These are phyloP conservation scores for Tieghemiomyces parasiticus DNA, from an alignment of 192 early-diverging fungal species.

Conservation along the genomic window DNA sequence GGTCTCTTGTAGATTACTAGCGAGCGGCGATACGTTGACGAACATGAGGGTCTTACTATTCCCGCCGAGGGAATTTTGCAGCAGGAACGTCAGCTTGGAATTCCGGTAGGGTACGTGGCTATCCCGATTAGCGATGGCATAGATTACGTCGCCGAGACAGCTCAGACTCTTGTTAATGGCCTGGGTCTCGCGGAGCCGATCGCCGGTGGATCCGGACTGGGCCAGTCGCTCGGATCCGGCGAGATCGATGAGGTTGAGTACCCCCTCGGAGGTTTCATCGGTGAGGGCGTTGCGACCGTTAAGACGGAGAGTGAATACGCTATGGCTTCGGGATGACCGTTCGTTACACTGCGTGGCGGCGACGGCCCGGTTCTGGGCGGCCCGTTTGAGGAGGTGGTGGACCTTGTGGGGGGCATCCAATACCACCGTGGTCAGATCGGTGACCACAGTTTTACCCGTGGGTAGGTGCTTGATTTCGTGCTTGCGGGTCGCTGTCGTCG, in stretches of 20 bases:
- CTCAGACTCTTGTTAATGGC: slow-evolving; percentile 93
- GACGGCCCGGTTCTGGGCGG: slow-evolving; percentile 71
- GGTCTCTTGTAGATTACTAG: slow-evolving; percentile 66
- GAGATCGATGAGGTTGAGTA: slow-evolving; percentile 86
- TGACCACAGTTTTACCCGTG: slow-evolving; percentile 61
- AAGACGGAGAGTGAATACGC: slow-evolving; percentile 79
- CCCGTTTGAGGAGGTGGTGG: slow-evolving; percentile 50
- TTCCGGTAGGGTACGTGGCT: slow-evolving; percentile 86
- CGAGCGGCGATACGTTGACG: slow-evolving; percentile 85
- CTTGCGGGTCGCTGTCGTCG: slow-evolving; percentile 34
- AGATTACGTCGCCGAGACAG: slow-evolving; percentile 83
- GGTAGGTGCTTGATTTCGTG: slow-evolving; percentile 75
- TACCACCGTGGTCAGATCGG: slow-evolving; percentile 51
- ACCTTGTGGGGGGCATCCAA: slow-evolving; percentile 64
- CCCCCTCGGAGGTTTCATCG: slow-evolving; percentile 51
- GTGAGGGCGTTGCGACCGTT: slow-evolving; percentile 58
- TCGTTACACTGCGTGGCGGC: slow-evolving; percentile 89
- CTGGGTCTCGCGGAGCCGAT: slow-evolving; percentile 81
- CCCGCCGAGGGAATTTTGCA: slow-evolving; percentile 54
- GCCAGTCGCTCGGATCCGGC: slow-evolving; percentile 87
- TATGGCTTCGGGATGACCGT: slow-evolving; percentile 82
- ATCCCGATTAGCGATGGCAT: slow-evolving; percentile 59
- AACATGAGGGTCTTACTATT: slow-evolving; percentile 98
- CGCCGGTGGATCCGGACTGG: slow-evolving; percentile 66
- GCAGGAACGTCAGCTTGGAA: slow-evolving; percentile 59